Percentiles rank a stretch among this genome's conserved stretches.
Conservation (phyloP, 139 green algal species). For the Chlamydomonas asymmetrica region DNA sequence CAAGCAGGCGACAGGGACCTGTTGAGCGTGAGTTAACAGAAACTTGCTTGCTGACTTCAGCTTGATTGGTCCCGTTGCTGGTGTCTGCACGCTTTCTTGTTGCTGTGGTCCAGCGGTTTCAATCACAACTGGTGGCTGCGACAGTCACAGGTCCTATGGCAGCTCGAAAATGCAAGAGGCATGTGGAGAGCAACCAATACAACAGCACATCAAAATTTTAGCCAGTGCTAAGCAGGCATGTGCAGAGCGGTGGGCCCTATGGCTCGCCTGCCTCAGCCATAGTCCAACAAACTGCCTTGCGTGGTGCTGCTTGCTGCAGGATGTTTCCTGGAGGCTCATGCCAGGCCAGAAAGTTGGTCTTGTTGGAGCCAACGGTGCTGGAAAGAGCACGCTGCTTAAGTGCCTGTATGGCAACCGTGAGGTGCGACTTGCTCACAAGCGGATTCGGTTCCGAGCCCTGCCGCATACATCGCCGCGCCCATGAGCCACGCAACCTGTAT, state of each 20-base stretch:
- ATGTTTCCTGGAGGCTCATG: constrained; percentile 53
- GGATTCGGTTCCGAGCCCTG: too few relatives aligned
- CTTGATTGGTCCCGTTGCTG: background rate
- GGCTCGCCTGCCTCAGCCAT: too few relatives aligned
- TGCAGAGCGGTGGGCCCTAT: background rate
- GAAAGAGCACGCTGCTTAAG: constrained; percentile 68
- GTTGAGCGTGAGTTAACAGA: constrained; percentile 17
- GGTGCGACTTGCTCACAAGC: too few relatives aligned
- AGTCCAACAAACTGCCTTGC: too few relatives aligned
- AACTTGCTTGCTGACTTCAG: background rate
- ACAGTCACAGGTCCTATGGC: too few relatives aligned
- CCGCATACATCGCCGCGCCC: too few relatives aligned
- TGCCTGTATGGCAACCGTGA: constrained; percentile 34
- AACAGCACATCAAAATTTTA: too few relatives aligned
- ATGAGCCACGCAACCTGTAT: background rate
- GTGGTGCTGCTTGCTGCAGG: constrained; percentile 33
- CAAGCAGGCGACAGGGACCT: constrained; percentile 53
- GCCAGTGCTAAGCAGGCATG: background rate
- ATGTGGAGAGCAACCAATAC: too few relatives aligned
- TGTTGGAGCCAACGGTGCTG: constrained; percentile 66
- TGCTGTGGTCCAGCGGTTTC: background rate
- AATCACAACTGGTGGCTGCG: too few relatives aligned
- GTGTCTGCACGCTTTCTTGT: background rate
- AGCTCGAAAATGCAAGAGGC: too few relatives aligned
- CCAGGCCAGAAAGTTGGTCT: constrained; percentile 57